Evolutionary conservation across 257 asterid species (phyloP).

Genomic region (Solanum peruvianum): DNA sequence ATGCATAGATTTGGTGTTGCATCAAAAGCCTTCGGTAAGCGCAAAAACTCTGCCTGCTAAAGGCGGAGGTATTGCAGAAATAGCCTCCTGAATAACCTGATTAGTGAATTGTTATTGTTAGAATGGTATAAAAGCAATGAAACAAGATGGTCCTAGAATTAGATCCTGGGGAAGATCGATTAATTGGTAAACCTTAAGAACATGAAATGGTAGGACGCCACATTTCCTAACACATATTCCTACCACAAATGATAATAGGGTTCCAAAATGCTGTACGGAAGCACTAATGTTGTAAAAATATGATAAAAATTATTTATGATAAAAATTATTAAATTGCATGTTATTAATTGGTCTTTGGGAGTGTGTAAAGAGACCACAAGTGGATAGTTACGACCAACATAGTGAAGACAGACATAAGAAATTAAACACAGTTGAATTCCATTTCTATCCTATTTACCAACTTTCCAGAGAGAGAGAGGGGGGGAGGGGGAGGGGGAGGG

Average conservation of each 20-base stretch:
- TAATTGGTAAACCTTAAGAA: background rate
- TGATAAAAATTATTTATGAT: background rate
- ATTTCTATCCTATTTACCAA: background rate
- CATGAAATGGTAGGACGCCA: background rate
- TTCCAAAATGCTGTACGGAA: background rate
- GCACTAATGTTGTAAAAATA: background rate
- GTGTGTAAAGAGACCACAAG: background rate
- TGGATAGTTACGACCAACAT: background rate
- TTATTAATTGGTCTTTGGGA: background rate
- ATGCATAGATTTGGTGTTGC: background rate
- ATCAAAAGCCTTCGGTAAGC: conserved; percentile 70
- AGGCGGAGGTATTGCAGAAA: conserved; percentile 59
- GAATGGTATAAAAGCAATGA: background rate
- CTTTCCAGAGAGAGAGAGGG: too few relatives aligned
- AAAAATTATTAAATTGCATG: background rate
- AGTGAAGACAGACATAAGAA: background rate
- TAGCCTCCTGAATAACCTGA: conserved; percentile 73
- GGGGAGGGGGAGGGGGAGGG: too few relatives aligned
- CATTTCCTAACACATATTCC: background rate
- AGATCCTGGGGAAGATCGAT: background rate
- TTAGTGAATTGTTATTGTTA: background rate
- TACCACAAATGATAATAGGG: background rate
- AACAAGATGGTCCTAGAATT: background rate
- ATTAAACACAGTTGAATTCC: background rate
- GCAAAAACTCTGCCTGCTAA: conserved; percentile 79